Conservation (phyloP, 495 filamentous ascomycete species). For the Podospora pseudocomata region DNA sequence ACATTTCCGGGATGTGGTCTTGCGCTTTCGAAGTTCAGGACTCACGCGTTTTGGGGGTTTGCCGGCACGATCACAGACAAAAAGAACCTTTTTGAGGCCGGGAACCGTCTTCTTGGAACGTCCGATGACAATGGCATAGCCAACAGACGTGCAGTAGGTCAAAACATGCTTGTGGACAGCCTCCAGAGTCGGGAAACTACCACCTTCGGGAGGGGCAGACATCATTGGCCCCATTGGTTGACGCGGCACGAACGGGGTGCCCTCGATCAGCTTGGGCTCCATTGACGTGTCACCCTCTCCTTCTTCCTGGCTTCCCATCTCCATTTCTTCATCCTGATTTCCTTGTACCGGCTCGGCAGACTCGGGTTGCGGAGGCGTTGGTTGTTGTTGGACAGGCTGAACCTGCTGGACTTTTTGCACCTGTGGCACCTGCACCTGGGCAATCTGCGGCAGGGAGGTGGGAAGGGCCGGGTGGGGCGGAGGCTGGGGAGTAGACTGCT, state of each 20-base stretch:
- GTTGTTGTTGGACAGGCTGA: constrained; percentile 37
- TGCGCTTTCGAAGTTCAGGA: constrained; percentile 52
- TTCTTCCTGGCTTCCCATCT: constrained; percentile 40
- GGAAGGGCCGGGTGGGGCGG: constrained; percentile 29
- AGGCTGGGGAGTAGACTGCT: constrained; percentile 27
- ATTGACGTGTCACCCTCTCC: constrained; percentile 39
- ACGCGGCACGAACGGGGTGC: constrained; percentile 41
- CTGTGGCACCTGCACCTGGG: constrained; percentile 20
- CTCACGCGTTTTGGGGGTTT: constrained; percentile 51
- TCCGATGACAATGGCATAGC: constrained; percentile 57
- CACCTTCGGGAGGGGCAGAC: constrained; percentile 53
- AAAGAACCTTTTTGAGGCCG: constrained; percentile 56
- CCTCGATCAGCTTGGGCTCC: constrained; percentile 44
- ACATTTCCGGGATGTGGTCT: constrained; percentile 55
- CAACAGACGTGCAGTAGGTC: constrained; percentile 52
- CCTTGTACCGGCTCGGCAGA: constrained; percentile 32
- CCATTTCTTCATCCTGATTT: constrained; percentile 44
- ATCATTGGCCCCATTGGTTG: constrained; percentile 47
- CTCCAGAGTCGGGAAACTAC: constrained; percentile 52
- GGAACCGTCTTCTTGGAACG: constrained; percentile 56
- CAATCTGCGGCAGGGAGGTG: constrained; percentile 20
- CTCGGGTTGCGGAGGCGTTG: constrained; percentile 36
- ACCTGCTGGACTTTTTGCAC: constrained; percentile 36
- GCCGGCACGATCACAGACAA: constrained; percentile 55
- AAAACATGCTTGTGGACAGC: constrained; percentile 52